Evolutionary conservation across 306 rosid genomes (phyloP), one percentile per base, ranked within the genome.

Genomic region (Canavalia gladiata): DNA sequence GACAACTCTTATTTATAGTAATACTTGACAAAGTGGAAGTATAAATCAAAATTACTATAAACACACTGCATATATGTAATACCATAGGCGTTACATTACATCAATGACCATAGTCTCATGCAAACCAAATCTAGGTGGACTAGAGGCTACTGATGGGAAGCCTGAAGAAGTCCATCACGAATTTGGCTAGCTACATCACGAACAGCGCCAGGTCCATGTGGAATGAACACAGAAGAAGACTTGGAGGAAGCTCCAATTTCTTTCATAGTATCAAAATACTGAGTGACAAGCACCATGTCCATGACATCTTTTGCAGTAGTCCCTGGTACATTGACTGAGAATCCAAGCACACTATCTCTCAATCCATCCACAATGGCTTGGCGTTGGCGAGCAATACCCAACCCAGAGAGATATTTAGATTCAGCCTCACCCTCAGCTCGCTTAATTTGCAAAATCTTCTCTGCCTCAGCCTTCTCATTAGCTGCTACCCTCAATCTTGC

Each of bases 221-320:
- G 99, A 46, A 95, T 91, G 74, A 95, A 95, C 80, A 95, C 99
- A n/a, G 99, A 89, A 78, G 97, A 91, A 39, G 99, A 86, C 81
- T 95, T 95, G 5, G 97, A 91, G 73, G 94, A 33, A 51, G 99
- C 97, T 0, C 99, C 99, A 45, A 95, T 95, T 67, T 95, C 99
- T 86, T 93, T 95, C 99, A 93, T 91, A 54, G 99, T 95, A 81
- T 95, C 99, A 63, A 95, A 95, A 77, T 95, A 95, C 81, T 95
- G 99, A 29, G 97, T 93, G 80, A 95, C 95, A 55, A 95, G 94
- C 59, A 95, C 97, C 99, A 95, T 95, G 88, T 95, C 99, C 97
- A 95, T 91, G 75, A 95, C 97, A 85, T 95, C 97, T 89, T 90
- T 95, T 1, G 97, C 87, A 1, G 93, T 88, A 1, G 97, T 95